Evolutionary conservation across 345 rosid species (phyloP).

Genomic region (Populus ilicifolia): DNA sequence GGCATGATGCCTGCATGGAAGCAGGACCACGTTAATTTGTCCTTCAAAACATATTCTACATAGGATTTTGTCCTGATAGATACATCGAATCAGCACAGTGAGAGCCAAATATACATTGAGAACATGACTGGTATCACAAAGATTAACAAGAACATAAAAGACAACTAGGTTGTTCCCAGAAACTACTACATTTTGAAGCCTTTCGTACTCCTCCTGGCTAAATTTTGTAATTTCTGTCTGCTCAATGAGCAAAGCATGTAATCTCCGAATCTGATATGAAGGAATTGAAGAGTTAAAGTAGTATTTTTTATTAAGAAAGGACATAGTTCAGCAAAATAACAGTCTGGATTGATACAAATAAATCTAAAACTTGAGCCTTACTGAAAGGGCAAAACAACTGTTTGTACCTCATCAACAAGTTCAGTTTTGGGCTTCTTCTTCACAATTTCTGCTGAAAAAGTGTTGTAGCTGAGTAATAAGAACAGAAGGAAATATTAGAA

Average conservation of each 20-base stretch:
- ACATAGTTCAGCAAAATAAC: neutral
- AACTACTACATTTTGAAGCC: constrained; percentile 65
- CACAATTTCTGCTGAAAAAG: constrained; percentile 73
- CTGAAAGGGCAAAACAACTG: neutral
- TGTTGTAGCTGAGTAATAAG: constrained; percentile 60
- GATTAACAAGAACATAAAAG: neutral
- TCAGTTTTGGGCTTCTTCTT: constrained; percentile 77
- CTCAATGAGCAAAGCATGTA: constrained; percentile 65
- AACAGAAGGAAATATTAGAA: constrained; percentile 13
- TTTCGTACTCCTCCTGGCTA: constrained; percentile 80
- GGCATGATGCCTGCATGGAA: constrained; percentile 82
- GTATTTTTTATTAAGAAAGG: neutral
- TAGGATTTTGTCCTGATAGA: constrained; percentile 74
- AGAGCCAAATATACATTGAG: neutral
- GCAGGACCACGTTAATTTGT: constrained; percentile 64
- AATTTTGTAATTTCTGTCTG: constrained; percentile 65
- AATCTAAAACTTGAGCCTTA: neutral
- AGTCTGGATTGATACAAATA: neutral
- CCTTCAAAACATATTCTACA: constrained; percentile 88
- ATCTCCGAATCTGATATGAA: constrained; percentile 58
- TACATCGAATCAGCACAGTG: constrained; percentile 9
- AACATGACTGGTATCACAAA: neutral
- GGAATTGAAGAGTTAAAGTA: constrained; percentile 5
- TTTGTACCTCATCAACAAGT: constrained; percentile 70
- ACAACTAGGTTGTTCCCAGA: neutral